These are phyloP conservation scores for Paecilomyces dactylethromorphus DNA, from an alignment of 2,329 filamentous ascomycete species.

Conservation along the genomic window DNA sequence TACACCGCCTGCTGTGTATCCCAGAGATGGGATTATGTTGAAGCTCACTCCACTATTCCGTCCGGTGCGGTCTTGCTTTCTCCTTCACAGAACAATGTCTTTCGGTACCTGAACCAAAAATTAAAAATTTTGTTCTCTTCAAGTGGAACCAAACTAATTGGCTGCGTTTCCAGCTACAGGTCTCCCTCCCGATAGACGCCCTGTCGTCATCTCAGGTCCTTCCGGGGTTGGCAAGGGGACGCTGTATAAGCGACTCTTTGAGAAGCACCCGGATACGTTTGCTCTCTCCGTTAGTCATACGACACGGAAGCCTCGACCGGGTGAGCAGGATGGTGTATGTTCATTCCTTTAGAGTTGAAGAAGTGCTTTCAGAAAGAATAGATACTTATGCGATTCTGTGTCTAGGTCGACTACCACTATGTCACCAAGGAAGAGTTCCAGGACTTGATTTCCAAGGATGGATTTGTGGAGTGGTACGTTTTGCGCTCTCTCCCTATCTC, in stretches of 20 bases:
- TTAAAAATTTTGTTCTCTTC: conserved; percentile 5
- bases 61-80: neutral
- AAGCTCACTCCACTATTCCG: neutral
- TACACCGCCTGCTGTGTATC: neutral
- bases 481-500: no score
- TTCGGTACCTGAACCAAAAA: neutral
- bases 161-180: neutral
- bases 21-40: neutral
- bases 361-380: neutral
- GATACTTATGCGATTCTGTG: neutral
- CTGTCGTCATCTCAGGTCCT: conserved; percentile 36
- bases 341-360: neutral
- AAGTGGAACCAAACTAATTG: neutral
- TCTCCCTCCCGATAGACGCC: conserved; percentile 13
- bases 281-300: conserved; percentile 55
- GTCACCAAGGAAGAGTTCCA: conserved; percentile 61
- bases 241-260: conserved; percentile 35
- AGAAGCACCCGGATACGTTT: conserved; percentile 36
- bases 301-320: conserved; percentile 67
- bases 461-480: conserved; percentile 66
- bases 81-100: neutral
- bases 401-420: conserved; percentile 65
- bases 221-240: conserved; percentile 39
- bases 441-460: conserved; percentile 58
- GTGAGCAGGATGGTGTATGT: conserved; percentile 58